Base-by-base conservation (phyloP, 2,329 filamentous ascomycete genomes). In the Beauveria sp. region DNA sequence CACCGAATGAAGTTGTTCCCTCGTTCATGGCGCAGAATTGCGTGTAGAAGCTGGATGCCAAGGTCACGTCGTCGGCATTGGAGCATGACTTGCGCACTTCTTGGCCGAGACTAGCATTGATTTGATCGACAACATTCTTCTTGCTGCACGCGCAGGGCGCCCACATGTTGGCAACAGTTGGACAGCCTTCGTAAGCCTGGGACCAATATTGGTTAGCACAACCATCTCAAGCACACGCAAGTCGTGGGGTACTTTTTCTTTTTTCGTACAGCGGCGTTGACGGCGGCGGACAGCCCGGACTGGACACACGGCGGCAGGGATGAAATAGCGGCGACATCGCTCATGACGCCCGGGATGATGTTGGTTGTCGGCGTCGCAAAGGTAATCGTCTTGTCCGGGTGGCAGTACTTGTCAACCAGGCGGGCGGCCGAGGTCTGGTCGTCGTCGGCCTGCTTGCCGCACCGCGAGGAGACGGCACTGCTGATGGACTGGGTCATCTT, bases 101-200 rank as follows among this genome's bases (percentile, higher is more conserved):
- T 0, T 69, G 69, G 60, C 74, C 76, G 65, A 81, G 77, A 9
- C 65, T 63, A 56, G 73, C 70, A 66, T 74, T 79, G 28, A 76
- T 80, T 58, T 78, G 72, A 63, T 51, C 46, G 18, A 60, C 61
- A 10, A 63, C 20, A 18, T 46, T 47, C 43, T 80, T 77, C 66
- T 79, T 80, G 40, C 66, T 65, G 68, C 79, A 82, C 26, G 74
- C 77, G 59, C 79, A 82, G 6, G 75, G 75, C 9, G 78, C 78
- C 20, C 80, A 69, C 46, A 71, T 67, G 34, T 68, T 72, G 16
- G 71, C 69, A 2, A 72, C 69, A 18, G 66, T 64, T 12, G 72
- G 72, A 56, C 75, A 77, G 14, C 69, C 56, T 34, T 67, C 65
- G 50, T 70, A 66, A 12, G 71, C 73, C 70, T 72, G 20, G 10